Evolutionary conservation across 805 yeast genomes (phyloP).

Genomic region (Yamadazyma ubonensis): DNA sequence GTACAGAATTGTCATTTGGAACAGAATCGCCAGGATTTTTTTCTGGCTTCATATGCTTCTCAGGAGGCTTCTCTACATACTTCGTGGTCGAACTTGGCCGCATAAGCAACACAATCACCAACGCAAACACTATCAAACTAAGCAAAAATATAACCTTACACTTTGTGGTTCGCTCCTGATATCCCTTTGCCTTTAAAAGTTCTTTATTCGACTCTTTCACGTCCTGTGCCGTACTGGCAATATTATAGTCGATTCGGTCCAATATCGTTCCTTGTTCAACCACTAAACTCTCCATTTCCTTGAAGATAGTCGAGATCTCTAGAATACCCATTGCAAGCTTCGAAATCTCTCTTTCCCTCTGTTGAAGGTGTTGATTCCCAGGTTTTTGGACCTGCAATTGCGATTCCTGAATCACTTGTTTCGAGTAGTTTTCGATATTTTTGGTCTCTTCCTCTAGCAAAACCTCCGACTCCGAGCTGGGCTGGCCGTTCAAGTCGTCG

Average conservation of each 20-base stretch:
- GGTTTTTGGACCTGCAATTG: constrained; percentile 19
- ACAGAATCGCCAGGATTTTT: constrained; percentile 6
- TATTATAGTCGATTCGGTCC: constrained; percentile 91
- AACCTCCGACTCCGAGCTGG: no score
- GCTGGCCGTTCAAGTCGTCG: constrained; percentile 23
- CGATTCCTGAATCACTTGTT: constrained; percentile 28
- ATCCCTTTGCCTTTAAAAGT: constrained; percentile 67
- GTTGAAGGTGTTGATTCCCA: constrained; percentile 43
- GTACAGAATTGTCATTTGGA: not conserved
- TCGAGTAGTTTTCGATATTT: constrained; percentile 35
- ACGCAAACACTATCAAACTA: constrained; percentile 65
- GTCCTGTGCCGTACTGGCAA: constrained; percentile 75
- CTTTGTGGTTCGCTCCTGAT: constrained; percentile 87
- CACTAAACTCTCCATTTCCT: constrained; percentile 86
- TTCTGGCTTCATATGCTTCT: no score
- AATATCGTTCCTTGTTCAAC: constrained; percentile 94
- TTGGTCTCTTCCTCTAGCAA: constrained; percentile 28
- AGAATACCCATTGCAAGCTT: constrained; percentile 91
- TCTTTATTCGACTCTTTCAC: constrained; percentile 77
- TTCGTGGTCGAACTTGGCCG: constrained; percentile 48
- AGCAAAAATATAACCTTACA: constrained; percentile 82
- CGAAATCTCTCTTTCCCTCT: constrained; percentile 86
- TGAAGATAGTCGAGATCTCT: constrained; percentile 89
- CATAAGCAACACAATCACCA: constrained; percentile 67
- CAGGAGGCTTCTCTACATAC: constrained; percentile 20